Conservation (phyloP, 2,329 filamentous ascomycete genomes). For the Fusarium longipes region DNA sequence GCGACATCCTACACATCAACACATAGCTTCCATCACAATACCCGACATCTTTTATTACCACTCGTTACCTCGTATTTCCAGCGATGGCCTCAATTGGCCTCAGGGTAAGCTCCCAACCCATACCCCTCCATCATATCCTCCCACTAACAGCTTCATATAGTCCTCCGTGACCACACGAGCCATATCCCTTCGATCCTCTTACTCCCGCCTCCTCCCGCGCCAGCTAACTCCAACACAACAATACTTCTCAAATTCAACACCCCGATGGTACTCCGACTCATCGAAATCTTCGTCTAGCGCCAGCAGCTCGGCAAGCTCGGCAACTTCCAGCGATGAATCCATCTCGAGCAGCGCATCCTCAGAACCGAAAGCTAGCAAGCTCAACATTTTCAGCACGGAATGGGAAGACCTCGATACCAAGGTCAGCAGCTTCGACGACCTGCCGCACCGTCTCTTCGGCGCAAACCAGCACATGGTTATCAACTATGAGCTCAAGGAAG, state of each 20-base stretch:
- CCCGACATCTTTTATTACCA: not conserved
- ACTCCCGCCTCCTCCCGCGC: constrained; percentile 21
- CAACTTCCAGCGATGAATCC: constrained; percentile 15
- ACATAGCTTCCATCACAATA: not conserved
- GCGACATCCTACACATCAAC: not conserved
- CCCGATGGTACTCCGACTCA: constrained; percentile 42
- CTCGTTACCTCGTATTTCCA: not conserved
- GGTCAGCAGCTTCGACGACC: constrained; percentile 58
- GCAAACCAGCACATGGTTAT: constrained; percentile 97
- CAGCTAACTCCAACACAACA: constrained; percentile 13
- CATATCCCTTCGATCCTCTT: constrained; percentile 36
- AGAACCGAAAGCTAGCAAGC: constrained; percentile 45
- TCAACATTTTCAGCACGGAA: constrained; percentile 54
- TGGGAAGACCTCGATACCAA: constrained; percentile 59
- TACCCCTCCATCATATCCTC: not conserved
- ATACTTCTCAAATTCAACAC: not conserved
- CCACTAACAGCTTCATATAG: constrained; percentile 32
- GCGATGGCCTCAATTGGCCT: constrained; percentile 42
- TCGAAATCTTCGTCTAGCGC: constrained; percentile 5
- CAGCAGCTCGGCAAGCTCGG: constrained; percentile 18
- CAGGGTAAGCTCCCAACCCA: constrained; percentile 34
- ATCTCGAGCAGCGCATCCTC: constrained; percentile 33
- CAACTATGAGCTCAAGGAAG: constrained; percentile 94
- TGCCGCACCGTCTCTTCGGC: constrained; percentile 73
- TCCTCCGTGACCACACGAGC: constrained; percentile 39